Evolutionary conservation across 106 monocot genomes (phyloP), one percentile per base, ranked within the genome.

Genomic region (Acorus gramineus): DNA sequence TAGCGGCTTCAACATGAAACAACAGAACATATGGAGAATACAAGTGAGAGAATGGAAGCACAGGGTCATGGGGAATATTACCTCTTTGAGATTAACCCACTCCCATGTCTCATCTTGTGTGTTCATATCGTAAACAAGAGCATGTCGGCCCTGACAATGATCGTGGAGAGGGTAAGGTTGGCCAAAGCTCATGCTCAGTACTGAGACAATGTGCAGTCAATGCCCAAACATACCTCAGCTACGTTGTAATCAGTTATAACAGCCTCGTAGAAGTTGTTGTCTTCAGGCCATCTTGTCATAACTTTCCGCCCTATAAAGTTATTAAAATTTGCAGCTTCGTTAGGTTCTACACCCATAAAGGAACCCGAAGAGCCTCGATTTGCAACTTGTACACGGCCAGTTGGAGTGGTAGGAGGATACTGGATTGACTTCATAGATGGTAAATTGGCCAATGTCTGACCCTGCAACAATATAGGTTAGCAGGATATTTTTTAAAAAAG

Each of bases 51-150:
- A 28, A 28, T 28, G 28, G 28, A 28, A 28, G 28, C 28, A 28
- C 28, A 28, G 28, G 28, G 28, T 28, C 28, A 28, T 28, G 28
- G 28, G 28, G 28, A 28, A 28, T 28, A 28, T 74, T 49, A 84
- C 89, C 84, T 84, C 81, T 64, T 81, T 79, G 48, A 89, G 81
- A 72, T 89, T 78, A 68, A 89, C 84, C 84, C 84, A 84, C 60
- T 89, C 89, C 81, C 78, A 84, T 28, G 78, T 81, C 76, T 84
- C 84, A 10, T 89, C 60, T 48, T 74, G 69, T 13, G 89, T 81
- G 52, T 74, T 76, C 49, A 81, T 81, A 63, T 84, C 84, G 77
- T 89, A 89, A 65, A 81, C 84, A 74, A 89, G 76, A 78, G 76
- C 78, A 84, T 81, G 89, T 4, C 50, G 60, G 53, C 84, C 84